Conservation (phyloP, 352 stramenopile genomes). For the Globisporangium takayamanum region DNA sequence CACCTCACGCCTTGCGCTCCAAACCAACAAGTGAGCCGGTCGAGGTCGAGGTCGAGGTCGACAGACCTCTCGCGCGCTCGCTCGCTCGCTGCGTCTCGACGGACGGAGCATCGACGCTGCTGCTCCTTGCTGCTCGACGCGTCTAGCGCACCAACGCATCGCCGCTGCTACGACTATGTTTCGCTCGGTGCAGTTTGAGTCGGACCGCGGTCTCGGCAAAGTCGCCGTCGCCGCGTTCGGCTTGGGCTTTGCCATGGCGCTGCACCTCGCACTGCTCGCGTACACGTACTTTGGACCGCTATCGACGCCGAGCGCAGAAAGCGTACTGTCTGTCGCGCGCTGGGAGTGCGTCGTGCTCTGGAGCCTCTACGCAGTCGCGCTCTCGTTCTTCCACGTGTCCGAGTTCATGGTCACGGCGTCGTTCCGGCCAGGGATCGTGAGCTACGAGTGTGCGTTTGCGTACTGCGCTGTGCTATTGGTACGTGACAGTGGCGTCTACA, state of each 20-base stretch:
- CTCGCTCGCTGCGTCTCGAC: too few relatives aligned
- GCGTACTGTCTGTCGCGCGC: constrained; percentile 12
- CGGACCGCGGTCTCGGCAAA: constrained; percentile 64
- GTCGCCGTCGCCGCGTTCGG: constrained; percentile 71
- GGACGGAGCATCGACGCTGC: too few relatives aligned
- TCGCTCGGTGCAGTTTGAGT: constrained; percentile 69
- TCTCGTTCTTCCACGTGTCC: constrained; percentile 80
- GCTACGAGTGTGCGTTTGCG: constrained; percentile 70
- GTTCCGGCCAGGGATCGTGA: constrained; percentile 70
- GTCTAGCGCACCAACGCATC: too few relatives aligned
- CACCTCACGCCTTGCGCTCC: too few relatives aligned
- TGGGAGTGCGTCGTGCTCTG: constrained; percentile 63
- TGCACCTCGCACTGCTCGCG: constrained; percentile 50
- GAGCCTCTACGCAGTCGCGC: constrained; percentile 65
- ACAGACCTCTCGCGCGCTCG: too few relatives aligned
- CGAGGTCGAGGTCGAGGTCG: too few relatives aligned
- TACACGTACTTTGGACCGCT: constrained; percentile 25
- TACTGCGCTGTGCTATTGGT: background rate
- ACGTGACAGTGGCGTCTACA: background rate
- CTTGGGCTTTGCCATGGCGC: constrained; percentile 63
- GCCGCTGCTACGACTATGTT: constrained; percentile 36
- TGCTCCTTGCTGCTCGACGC: background rate
- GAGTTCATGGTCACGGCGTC: constrained; percentile 81
- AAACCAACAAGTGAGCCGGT: too few relatives aligned
- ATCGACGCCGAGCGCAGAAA: background rate